Conservation (phyloP, 805 yeast species). For the Yamadazyma insecticola region DNA sequence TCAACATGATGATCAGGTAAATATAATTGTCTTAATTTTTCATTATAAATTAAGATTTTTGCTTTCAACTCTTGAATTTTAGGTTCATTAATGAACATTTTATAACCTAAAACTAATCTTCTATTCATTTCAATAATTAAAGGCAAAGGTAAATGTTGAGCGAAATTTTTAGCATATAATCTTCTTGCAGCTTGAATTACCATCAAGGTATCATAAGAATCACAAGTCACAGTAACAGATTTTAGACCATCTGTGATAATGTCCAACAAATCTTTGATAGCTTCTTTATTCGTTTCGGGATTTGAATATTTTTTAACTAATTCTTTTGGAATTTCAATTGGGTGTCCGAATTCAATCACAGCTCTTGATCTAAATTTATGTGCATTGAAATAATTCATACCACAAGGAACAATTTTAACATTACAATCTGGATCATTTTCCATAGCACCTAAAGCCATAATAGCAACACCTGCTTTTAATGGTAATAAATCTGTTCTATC, state of each 20-base stretch:
- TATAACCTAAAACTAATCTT: conserved; percentile 77
- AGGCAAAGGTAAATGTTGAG: conserved; percentile 70
- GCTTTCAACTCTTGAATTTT: conserved; percentile 55
- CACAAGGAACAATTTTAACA: conserved; percentile 91
- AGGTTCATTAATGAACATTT: conserved; percentile 67
- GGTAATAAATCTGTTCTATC: conserved; percentile 91
- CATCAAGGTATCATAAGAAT: conserved; percentile 84
- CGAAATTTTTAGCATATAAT: conserved; percentile 72
- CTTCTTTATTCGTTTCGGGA: conserved; percentile 65
- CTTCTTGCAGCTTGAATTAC: conserved; percentile 90
- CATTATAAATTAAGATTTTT: conserved; percentile 68
- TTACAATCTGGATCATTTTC: conserved; percentile 68
- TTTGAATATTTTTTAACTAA: conserved; percentile 62
- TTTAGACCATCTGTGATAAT: conserved; percentile 67
- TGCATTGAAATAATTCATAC: conserved; percentile 95
- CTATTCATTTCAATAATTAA: conserved; percentile 89
- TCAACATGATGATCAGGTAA: conserved; percentile 60
- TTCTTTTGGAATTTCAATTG: conserved; percentile 56
- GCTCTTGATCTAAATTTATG: conserved; percentile 95
- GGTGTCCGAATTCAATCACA: conserved; percentile 90
- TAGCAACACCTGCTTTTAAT: conserved; percentile 93
- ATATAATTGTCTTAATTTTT: conserved; percentile 42
- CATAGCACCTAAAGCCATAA: conserved; percentile 96
- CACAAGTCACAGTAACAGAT: conserved; percentile 84
- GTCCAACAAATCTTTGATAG: conserved; percentile 68